phyloP scores from a whole-genome alignment of 306 rosid genomes.

The Quercus wislizeni region DNA sequence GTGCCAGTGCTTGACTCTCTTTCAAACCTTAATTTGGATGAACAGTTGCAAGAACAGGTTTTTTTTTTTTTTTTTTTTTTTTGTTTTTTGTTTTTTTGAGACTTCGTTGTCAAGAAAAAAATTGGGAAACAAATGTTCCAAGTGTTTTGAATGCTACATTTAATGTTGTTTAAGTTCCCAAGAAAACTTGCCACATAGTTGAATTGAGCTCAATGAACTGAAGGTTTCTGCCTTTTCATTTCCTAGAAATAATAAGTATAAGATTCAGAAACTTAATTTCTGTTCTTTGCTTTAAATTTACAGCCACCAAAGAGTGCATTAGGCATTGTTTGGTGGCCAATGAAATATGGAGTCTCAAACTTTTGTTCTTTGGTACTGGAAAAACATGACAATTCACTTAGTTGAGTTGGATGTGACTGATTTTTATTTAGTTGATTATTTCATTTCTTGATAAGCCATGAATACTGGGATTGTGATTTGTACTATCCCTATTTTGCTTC shows the following conservation, averaged over 20 bases:
- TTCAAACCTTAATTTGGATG: conserved; percentile 35
- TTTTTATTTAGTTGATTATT: not conserved
- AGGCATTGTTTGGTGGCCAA: not conserved
- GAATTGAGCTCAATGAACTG: not conserved
- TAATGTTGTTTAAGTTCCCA: not conserved
- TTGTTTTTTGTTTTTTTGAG: too few species aligned
- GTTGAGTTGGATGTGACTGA: not conserved
- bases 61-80: not conserved
- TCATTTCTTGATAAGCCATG: not conserved
- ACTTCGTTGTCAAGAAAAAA: not conserved
- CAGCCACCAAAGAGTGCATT: not conserved
- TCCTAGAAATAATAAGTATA: not conserved
- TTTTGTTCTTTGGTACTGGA: not conserved
- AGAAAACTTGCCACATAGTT: not conserved
- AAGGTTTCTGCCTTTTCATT: not conserved
- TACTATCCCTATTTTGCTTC: not conserved
- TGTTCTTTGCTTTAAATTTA: not conserved
- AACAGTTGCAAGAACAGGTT: conserved; percentile 39
- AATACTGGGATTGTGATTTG: not conserved
- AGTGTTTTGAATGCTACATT: not conserved
- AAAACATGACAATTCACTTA: not conserved
- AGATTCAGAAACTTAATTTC: not conserved
- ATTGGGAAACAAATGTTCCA: not conserved
- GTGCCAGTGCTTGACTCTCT: conserved; percentile 37
- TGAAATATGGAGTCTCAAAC: not conserved